Evolutionary conservation across 2,329 filamentous ascomycete species (phyloP).

Genomic region (Aureobasidium sp.): DNA sequence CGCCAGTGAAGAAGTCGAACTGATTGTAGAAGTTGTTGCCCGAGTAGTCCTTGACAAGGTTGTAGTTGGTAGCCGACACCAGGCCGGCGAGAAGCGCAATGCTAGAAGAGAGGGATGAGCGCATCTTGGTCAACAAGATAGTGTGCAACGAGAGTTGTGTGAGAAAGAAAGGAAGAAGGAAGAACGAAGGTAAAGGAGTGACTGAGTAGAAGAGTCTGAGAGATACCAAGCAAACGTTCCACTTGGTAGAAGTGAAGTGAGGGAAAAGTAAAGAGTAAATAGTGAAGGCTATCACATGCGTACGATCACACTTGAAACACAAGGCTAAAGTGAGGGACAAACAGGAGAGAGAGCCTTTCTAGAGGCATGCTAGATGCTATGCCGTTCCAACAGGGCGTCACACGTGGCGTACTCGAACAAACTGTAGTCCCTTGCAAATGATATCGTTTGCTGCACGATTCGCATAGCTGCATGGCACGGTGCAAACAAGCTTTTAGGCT

Average conservation of each 20-base stretch:
- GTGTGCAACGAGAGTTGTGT: not conserved
- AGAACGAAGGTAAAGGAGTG: conserved; percentile 3
- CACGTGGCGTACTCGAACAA: conserved; percentile 15
- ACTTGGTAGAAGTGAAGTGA: conserved; percentile 5
- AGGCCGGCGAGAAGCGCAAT: conserved; percentile 10
- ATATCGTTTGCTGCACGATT: conserved; percentile 10
- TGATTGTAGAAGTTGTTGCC: conserved; percentile 43
- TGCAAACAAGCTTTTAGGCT: conserved; percentile 14
- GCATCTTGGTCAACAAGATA: conserved; percentile 15
- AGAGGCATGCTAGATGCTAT: conserved; percentile 13
- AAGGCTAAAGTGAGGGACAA: conserved; percentile 11
- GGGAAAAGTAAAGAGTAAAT: conserved; percentile 5
- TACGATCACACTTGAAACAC: conserved; percentile 12
- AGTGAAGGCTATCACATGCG: conserved; percentile 11
- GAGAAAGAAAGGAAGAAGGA: not conserved
- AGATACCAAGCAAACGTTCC: conserved; percentile 5
- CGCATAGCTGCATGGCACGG: conserved; percentile 11
- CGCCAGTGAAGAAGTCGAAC: conserved; percentile 45
- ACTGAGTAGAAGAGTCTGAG: not conserved
- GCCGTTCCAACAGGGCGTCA: conserved; percentile 11
- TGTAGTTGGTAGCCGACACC: conserved; percentile 20
- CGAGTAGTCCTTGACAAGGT: conserved; percentile 42
- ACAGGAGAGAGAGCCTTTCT: not conserved
- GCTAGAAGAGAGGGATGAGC: conserved; percentile 13
- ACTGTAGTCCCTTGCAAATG: not conserved